Conservation (phyloP, 1,139 yeast genomes). For the Taphrina populina region DNA sequence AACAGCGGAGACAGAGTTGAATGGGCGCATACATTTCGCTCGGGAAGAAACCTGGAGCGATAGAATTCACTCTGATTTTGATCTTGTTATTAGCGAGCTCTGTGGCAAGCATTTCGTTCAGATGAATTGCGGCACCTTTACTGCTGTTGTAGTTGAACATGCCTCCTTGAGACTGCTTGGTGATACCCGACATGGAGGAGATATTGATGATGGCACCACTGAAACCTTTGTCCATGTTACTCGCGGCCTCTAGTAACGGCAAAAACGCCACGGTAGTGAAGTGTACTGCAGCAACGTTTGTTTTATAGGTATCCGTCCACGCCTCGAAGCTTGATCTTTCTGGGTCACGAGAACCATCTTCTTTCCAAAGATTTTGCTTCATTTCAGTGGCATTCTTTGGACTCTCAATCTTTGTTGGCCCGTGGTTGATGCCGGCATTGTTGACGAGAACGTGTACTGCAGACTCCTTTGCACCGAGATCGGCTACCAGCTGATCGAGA, state of each 20-base stretch:
- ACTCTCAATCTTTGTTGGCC: constrained; percentile 16
- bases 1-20: background rate
- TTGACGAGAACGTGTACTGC: constrained; percentile 39
- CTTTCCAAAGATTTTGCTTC: constrained; percentile 25
- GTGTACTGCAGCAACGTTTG: constrained; percentile 37
- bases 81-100: constrained; percentile 37
- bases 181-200: constrained; percentile 32
- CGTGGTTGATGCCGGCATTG: constrained; percentile 39
- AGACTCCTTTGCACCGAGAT: constrained; percentile 37
- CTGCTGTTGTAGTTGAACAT: constrained; percentile 49
- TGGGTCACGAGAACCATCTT: constrained; percentile 1
- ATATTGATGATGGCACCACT: constrained; percentile 24
- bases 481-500: constrained; percentile 33
- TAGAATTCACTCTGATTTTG: constrained; percentile 42
- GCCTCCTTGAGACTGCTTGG: constrained; percentile 51
- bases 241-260: constrained; percentile 28
- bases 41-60: constrained; percentile 40
- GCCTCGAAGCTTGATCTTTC: constrained; percentile 17
- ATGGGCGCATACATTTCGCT: constrained; percentile 38
- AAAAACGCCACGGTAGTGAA: constrained; percentile 28
- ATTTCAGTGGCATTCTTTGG: constrained; percentile 12
- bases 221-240: constrained; percentile 25
- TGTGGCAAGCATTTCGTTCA: constrained; percentile 39
- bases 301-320: constrained; percentile 24
- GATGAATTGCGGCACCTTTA: constrained; percentile 40